Conservation (phyloP, 2,329 filamentous ascomycete species). For the Xylaria sp. region DNA sequence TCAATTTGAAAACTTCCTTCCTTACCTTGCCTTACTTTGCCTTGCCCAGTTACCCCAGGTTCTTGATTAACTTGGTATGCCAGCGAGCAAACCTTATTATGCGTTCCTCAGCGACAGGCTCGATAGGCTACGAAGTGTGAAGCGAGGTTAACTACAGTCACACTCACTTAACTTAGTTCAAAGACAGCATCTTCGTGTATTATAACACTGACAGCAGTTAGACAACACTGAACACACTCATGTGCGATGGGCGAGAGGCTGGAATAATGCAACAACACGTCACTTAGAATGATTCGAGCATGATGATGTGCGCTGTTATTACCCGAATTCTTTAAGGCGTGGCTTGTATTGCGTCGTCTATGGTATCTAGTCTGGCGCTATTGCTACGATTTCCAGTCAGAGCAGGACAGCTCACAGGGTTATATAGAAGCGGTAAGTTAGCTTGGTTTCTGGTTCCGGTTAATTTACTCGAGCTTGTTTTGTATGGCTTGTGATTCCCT, state of each 20-base stretch:
- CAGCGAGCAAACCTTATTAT: too few species aligned
- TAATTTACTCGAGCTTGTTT: slow-evolving; percentile 34
- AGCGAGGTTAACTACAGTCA: background rate
- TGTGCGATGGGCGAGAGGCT: background rate
- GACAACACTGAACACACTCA: background rate
- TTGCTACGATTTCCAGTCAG: slow-evolving; percentile 5
- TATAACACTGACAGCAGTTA: background rate
- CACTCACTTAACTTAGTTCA: background rate
- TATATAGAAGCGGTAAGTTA: background rate
- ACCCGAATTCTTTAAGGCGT: background rate
- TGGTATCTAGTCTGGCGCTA: slow-evolving; percentile 25
- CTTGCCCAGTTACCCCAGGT: too few species aligned
- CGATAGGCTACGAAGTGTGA: too few species aligned
- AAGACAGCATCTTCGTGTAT: background rate
- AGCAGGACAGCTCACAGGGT: background rate
- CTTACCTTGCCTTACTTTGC: too few species aligned
- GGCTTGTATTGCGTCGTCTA: slow-evolving; percentile 23
- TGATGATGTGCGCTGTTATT: background rate
- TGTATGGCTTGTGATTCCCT: slow-evolving; percentile 27
- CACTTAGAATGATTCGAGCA: background rate
- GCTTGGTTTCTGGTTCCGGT: background rate
- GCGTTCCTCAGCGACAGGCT: too few species aligned
- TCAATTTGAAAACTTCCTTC: too few species aligned
- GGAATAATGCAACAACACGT: too few species aligned
- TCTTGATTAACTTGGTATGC: too few species aligned